Evolutionary conservation across 805 yeast species (phyloP), one percentile per base, ranked within the genome.

Genomic region (Yarrowia osloensis): DNA sequence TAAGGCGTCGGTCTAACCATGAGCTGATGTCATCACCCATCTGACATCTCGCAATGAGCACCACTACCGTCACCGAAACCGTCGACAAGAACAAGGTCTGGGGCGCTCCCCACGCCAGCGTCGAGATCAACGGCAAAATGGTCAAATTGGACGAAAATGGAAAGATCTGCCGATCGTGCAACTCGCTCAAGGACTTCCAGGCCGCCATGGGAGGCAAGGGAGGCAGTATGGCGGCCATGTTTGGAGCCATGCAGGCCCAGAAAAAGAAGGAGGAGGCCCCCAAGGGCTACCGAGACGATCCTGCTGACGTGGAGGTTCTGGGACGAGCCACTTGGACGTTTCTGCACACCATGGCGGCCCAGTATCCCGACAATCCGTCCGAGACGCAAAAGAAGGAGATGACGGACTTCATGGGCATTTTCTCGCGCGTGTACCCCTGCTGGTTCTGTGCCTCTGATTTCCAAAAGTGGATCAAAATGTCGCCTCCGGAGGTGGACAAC

Each of bases 271-370:
- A 69, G 66, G 26, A 67, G 52, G 39, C 72, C 70, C 19, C 72
- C 74, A 71, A 73, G n/a, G 67, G 77, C 12, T 55, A 82, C 69
- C 79, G 81, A 65, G 88, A 84, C 31, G 86, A 89, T 70, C 99
- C 99, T 0, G 93, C 98, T 0, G 98, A 93, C 77, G 94, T 89
- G 3, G 88, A 82, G 65, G 81, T 82, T 69, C 77, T 95, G 5
- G 99, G 99, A 0, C 81, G 87, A 57, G 86, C 97, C 0, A 86
- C 97, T 2, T 95, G 99, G 99, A 91, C 97, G 1, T 83, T 94
- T 46, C 79, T 95, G 37, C 99, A 95, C 73, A 83, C 96, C 0
- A 83, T 94, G 65, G 97, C 97, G 0, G 97, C 98, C 0, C 84
- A 85, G 19, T 95, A 91, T 73, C 98, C 99, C 0, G 87, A 82